Percentiles rank a stretch among this genome's conserved stretches.
phyloP scores from a whole-genome alignment of 1,284 basidiomycete genomes.

The Peniophora sp. region DNA sequence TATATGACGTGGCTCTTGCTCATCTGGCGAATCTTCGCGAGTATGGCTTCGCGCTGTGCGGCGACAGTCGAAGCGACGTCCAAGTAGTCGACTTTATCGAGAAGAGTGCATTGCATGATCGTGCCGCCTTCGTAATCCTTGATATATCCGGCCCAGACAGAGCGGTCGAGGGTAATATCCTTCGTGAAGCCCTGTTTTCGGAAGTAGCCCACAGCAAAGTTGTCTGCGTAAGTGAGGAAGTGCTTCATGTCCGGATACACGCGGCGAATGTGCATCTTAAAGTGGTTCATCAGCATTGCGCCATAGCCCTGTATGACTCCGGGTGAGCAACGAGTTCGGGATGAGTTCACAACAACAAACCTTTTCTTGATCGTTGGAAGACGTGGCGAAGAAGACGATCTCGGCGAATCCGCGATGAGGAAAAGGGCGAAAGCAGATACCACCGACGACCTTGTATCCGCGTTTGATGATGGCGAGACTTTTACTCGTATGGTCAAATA shows the following conservation, averaged over 20 bases:
- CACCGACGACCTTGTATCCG: conserved; percentile 94
- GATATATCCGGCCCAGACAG: conserved; percentile 98
- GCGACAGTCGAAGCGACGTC: conserved; percentile 75
- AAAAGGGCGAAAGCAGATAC: conserved; percentile 97
- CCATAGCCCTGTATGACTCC: conserved; percentile 76
- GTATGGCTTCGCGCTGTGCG: conserved; percentile 83
- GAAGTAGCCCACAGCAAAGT: conserved; percentile 98
- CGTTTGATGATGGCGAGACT: conserved; percentile 93
- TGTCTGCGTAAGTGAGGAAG: conserved; percentile 98
- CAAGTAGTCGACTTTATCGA: conserved; percentile 87
- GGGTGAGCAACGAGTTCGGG: conserved; percentile 2
- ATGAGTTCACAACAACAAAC: conserved; percentile 32
- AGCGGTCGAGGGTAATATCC: conserved; percentile 86
- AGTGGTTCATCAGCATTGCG: conserved; percentile 97
- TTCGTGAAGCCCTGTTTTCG: conserved; percentile 99
- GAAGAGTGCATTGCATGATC: conserved; percentile 97
- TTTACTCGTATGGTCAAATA: conserved; percentile 89
- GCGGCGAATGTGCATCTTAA: conserved; percentile 87
- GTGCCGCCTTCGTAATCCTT: conserved; percentile 99
- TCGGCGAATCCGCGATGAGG: conserved; percentile 93
- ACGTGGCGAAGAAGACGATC: conserved; percentile 98
- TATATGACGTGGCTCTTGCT: conserved; percentile 86
- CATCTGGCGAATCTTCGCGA: conserved; percentile 84
- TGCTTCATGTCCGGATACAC: conserved; percentile 82
- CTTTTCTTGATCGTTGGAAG: conserved; percentile 95